Conservation (phyloP, 1,139 yeast species). For the Sugiyamaella japonica region DNA sequence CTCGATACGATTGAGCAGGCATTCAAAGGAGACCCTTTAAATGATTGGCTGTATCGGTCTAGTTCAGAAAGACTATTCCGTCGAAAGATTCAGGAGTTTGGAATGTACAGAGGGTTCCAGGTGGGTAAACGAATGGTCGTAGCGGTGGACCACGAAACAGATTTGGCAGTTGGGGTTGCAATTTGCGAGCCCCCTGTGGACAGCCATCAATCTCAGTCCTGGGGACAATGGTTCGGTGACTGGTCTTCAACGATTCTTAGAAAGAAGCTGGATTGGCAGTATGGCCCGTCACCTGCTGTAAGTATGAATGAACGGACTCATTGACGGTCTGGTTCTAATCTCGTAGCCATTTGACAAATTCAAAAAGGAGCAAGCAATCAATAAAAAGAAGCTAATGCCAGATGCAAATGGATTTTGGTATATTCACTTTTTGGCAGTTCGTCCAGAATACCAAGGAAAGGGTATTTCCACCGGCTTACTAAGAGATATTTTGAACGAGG, state of each 20-base stretch:
- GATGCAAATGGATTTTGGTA: conserved; percentile 10
- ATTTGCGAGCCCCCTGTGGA: conserved; percentile 8
- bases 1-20: conserved; percentile 9
- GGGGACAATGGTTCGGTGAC: conserved; percentile 9
- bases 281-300: conserved; percentile 7
- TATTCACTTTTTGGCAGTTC: conserved; percentile 11
- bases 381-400: not conserved
- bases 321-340: not conserved
- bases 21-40: conserved; percentile 11
- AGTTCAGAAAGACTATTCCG: not conserved
- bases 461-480: conserved; percentile 4
- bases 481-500: not conserved
- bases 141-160: not conserved
- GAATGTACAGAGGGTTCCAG: not conserved
- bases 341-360: conserved; percentile 3
- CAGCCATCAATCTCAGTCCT: not conserved
- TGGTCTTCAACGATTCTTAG: not conserved
- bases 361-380: not conserved
- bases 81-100: not conserved
- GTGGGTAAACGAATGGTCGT: conserved; percentile 2
- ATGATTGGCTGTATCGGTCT: not conserved
- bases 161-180: conserved; percentile 5
- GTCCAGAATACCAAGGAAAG: conserved; percentile 10
- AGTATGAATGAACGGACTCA: not conserved
- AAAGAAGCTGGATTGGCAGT: conserved; percentile 3